Conservation (phyloP, 352 stramenopile species). For the Pythium coloratum region DNA sequence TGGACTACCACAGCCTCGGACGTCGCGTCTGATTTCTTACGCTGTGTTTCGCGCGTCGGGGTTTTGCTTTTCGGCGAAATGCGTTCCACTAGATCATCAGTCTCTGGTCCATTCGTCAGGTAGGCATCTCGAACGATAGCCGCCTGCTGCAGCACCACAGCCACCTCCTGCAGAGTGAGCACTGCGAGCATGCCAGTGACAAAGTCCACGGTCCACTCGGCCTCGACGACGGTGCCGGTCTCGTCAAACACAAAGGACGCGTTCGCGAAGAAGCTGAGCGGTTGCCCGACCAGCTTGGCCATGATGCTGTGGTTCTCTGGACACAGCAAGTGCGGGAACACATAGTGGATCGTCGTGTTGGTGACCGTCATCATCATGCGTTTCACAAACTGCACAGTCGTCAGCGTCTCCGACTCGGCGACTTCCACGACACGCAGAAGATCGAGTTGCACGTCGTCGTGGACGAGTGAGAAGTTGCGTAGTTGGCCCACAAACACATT, state of each 20-base stretch:
- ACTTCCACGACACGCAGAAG: conserved; percentile 1
- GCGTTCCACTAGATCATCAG: too few species aligned
- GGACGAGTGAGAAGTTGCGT: not conserved
- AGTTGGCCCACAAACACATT: conserved; percentile 10
- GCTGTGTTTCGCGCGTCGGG: too few species aligned
- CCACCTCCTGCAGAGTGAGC: conserved; percentile 7
- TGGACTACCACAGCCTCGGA: too few species aligned
- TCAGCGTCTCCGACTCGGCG: not conserved
- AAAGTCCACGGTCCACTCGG: conserved; percentile 16
- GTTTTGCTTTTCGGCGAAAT: too few species aligned
- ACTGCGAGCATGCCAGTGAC: conserved; percentile 2
- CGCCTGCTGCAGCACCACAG: conserved; percentile 12
- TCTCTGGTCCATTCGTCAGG: not conserved
- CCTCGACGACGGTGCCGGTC: not conserved
- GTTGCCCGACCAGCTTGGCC: conserved; percentile 15
- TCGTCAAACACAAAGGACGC: conserved; percentile 7
- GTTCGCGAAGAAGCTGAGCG: not conserved
- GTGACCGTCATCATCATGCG: conserved; percentile 7
- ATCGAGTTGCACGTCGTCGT: not conserved
- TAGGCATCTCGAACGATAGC: conserved; percentile 14
- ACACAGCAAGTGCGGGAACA: conserved; percentile 20
- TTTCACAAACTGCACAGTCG: not conserved
- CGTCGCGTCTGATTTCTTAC: too few species aligned
- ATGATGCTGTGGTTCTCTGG: conserved; percentile 3
- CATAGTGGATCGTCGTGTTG: conserved; percentile 6